Conservation (phyloP, 306 rosid species). For the Fragaria iinumae region DNA sequence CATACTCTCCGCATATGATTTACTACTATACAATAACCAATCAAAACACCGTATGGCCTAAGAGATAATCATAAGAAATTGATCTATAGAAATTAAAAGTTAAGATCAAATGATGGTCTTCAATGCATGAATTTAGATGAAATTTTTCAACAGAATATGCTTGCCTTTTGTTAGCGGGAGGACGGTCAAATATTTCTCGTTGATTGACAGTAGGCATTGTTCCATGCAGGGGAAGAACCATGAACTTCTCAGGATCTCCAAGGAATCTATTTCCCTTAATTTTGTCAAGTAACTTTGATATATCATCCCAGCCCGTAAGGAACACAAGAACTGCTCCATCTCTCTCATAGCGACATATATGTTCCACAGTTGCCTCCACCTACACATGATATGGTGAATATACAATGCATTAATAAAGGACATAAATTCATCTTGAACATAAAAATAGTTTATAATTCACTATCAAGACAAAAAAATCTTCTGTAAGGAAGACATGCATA, state of each 20-base stretch:
- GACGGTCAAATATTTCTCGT: conserved; percentile 87
- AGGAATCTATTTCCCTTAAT: conserved; percentile 67
- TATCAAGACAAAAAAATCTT: not conserved
- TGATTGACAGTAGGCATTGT: conserved; percentile 94
- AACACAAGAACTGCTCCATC: conserved; percentile 90
- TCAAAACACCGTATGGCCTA: not conserved
- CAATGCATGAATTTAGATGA: not conserved
- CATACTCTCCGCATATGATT: not conserved
- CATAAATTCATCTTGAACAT: not conserved
- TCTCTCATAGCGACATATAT: conserved; percentile 70
- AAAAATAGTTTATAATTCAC: not conserved
- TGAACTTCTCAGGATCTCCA: conserved; percentile 70
- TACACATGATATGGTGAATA: conserved; percentile 19
- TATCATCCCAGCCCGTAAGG: conserved; percentile 98
- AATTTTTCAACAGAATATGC: conserved; percentile 34
- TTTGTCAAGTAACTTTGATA: conserved; percentile 79
- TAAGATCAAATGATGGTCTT: not conserved
- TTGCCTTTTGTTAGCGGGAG: conserved; percentile 81
- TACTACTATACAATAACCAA: conserved; percentile 1
- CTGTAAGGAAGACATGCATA: not conserved
- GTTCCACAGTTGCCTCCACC: conserved; percentile 86
- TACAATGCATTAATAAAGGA: not conserved
- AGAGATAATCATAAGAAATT: not conserved
- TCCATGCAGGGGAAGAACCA: conserved; percentile 84
- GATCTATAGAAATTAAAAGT: not conserved